Evolutionary conservation across 2,329 filamentous ascomycete genomes (phyloP).

Genomic region (Chalara sp.): DNA sequence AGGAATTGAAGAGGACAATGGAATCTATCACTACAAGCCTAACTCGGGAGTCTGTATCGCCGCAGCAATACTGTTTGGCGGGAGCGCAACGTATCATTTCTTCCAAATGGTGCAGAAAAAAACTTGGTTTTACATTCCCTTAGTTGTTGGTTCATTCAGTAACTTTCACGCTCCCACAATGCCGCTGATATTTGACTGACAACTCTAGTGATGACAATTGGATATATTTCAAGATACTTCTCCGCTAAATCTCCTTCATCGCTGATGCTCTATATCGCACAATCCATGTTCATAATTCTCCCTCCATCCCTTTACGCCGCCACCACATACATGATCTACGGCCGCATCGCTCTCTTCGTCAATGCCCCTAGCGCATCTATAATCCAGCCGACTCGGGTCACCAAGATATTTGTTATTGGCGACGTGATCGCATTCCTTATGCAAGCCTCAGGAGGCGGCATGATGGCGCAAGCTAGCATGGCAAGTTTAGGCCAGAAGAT

Average conservation of each 20-base stretch:
- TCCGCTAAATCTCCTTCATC: slow-evolving; percentile 18
- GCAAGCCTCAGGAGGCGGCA: slow-evolving; percentile 31
- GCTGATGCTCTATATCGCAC: slow-evolving; percentile 26
- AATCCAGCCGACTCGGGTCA: slow-evolving; percentile 37
- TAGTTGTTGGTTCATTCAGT: slow-evolving; percentile 12
- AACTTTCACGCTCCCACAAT: not conserved
- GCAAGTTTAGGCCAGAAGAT: slow-evolving; percentile 4
- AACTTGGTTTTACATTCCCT: slow-evolving; percentile 14
- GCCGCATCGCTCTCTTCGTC: slow-evolving; percentile 19
- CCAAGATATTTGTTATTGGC: slow-evolving; percentile 47
- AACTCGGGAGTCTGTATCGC: slow-evolving; percentile 3
- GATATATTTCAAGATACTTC: slow-evolving; percentile 12
- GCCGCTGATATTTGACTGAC: not conserved
- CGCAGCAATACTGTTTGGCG: slow-evolving; percentile 9
- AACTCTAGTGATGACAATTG: slow-evolving; percentile 17
- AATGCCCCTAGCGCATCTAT: slow-evolving; percentile 24
- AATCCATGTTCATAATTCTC: slow-evolving; percentile 23
- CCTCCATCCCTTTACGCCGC: slow-evolving; percentile 27
- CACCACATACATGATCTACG: slow-evolving; percentile 26
- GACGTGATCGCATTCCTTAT: slow-evolving; percentile 47
- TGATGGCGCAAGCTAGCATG: slow-evolving; percentile 7
- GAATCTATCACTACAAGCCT: slow-evolving; percentile 9
- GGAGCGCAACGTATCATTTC: slow-evolving; percentile 9
- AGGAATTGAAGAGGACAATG: not conserved
- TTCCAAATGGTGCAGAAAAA: slow-evolving; percentile 11